Percentiles rank a stretch among this genome's conserved stretches.
Conservation (phyloP, 352 stramenopile species). For the Pythium vanterpoolii region DNA sequence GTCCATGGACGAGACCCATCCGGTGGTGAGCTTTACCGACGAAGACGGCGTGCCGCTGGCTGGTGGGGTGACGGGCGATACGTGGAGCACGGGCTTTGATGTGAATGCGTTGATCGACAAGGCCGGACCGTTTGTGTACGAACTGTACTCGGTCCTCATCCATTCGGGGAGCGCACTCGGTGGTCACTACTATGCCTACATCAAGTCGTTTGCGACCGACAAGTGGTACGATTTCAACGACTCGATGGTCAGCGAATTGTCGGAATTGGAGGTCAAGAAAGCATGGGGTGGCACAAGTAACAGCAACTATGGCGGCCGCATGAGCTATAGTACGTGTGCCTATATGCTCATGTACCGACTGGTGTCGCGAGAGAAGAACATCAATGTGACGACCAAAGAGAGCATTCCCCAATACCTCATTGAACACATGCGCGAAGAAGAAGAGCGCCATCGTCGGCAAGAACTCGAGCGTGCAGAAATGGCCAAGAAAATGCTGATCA, state of each 20-base stretch:
- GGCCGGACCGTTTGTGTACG: slow-evolving; percentile 78
- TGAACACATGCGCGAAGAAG: slow-evolving; percentile 61
- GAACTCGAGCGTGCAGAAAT: slow-evolving; percentile 70
- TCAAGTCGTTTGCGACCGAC: slow-evolving; percentile 79
- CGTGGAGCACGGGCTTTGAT: slow-evolving; percentile 73
- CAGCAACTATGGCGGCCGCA: slow-evolving; percentile 25
- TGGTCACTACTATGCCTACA: slow-evolving; percentile 94
- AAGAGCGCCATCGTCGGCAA: slow-evolving; percentile 48
- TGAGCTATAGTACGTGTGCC: slow-evolving; percentile 76
- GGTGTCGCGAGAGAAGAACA: slow-evolving; percentile 61
- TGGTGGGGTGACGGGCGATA: slow-evolving; percentile 29
- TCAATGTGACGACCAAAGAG: slow-evolving; percentile 53
- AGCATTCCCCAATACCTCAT: slow-evolving; percentile 68
- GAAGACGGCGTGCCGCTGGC: slow-evolving; percentile 2
- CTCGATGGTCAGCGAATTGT: slow-evolving; percentile 74
- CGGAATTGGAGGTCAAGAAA: slow-evolving; percentile 71
- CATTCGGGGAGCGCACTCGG: slow-evolving; percentile 90
- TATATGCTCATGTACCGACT: slow-evolving; percentile 92
- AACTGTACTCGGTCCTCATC: slow-evolving; percentile 92
- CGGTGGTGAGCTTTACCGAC: slow-evolving; percentile 25
- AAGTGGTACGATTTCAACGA: slow-evolving; percentile 91
- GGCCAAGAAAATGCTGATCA: slow-evolving; percentile 71
- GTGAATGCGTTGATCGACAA: slow-evolving; percentile 55
- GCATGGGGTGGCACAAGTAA: slow-evolving; percentile 58
- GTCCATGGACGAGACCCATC: slow-evolving; percentile 74